Evolutionary conservation across 2,329 filamentous ascomycete species (phyloP), one percentile per base, ranked within the genome.

Genomic region (Iodosphaeria phyllophila): DNA sequence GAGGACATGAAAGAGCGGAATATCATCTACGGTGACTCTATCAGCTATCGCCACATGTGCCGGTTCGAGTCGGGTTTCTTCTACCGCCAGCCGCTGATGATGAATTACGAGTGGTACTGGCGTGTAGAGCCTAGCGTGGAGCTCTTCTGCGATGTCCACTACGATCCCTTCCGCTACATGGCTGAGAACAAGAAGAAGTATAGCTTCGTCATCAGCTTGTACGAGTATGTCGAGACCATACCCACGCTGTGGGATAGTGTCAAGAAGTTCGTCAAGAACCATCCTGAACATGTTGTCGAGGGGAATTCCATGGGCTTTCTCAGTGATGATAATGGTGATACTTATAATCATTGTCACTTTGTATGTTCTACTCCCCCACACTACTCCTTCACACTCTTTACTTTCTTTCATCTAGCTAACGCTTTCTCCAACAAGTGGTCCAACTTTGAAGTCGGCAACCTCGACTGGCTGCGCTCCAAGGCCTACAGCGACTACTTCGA

Each of bases 31-130:
- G 89, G 89, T 32, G 89, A 95, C 52, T 92, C 83, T 8, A 57
- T 92, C 54, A 92, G 80, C 56, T 98, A 98, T 60, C 74, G 89
- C 34, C 91, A 98, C 61, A 98, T 98, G 89, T 98, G 89, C 55
- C 80, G 89, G 35, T 98, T 92, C 47, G 89, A 98, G 54, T 95
- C 86, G 6, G 89, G 89, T 19, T 98, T 98, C 64, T 98, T 98
- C 65, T 98, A 95, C 70, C 82, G 77, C 32, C 89, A 98, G 50
- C 67, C 71, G 16, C 57, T 93, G 37, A 84, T 98, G 79, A 56
- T 79, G 50, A 83, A 95, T 48, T 98, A 92, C 53, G 89, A 98
- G 47, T 98, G 82, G 69, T 98, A 98, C 66, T 98, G 89, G 89
- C 80, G 91, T 38, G 89, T 98, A 9, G 89, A 98, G 63, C 89